Conservation (phyloP, 768 basidiomycete genomes). For the Lactifluus hygrophoroides region DNA sequence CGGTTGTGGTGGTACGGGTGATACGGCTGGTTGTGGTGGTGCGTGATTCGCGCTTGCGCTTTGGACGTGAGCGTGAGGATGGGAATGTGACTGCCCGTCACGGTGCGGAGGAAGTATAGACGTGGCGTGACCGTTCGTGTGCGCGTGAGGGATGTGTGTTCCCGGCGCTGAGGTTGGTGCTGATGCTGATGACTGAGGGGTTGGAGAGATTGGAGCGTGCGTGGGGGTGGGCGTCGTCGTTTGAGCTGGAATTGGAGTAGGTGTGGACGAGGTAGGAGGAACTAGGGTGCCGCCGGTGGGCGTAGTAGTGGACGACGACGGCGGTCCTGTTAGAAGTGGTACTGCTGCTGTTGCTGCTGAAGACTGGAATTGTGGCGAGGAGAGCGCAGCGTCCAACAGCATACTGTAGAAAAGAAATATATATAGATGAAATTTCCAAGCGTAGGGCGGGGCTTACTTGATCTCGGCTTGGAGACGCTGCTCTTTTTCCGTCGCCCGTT, state of each 20-base stretch:
- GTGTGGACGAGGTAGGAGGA: background rate
- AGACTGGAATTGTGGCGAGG: background rate
- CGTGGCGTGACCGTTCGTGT: background rate
- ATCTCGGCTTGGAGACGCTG: slow-evolving; percentile 17
- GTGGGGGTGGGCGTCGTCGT: background rate
- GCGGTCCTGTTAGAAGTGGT: background rate
- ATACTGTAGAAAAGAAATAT: slow-evolving; percentile 11
- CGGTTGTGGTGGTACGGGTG: background rate
- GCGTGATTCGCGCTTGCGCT: no score
- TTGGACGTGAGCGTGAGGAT: background rate
- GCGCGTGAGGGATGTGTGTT: background rate
- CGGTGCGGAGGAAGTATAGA: background rate
- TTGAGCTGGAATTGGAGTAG: background rate
- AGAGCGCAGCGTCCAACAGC: slow-evolving; percentile 19
- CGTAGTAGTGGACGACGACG: background rate
- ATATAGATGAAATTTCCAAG: no score
- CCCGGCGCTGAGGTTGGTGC: background rate
- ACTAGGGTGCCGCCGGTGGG: background rate
- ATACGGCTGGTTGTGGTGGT: background rate
- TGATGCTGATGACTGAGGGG: background rate
- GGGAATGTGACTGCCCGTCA: no score
- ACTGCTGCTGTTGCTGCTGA: background rate
- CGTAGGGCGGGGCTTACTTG: slow-evolving; percentile 3
- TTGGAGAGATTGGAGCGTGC: background rate
- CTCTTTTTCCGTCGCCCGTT: slow-evolving; percentile 18